phyloP scores from a whole-genome alignment of 2,329 filamentous ascomycete species.

The Fusarium sp. region DNA sequence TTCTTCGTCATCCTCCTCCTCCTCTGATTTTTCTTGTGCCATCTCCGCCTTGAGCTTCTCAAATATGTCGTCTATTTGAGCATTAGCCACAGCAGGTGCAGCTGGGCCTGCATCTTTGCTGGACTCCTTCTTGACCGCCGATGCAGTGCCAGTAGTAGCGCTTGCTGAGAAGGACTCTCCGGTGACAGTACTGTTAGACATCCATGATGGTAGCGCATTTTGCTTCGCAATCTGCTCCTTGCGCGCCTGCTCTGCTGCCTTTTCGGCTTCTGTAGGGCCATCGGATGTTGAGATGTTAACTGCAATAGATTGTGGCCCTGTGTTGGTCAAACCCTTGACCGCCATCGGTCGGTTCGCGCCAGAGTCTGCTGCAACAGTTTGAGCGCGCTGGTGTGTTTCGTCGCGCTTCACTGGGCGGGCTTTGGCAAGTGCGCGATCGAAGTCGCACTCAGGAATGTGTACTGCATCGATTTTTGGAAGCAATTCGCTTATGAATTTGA shows the following conservation, averaged over 20 bases:
- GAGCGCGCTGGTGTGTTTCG: slow-evolving; percentile 73
- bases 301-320: slow-evolving; percentile 75
- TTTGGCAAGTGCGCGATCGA: slow-evolving; percentile 74
- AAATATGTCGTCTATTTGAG: slow-evolving; percentile 76
- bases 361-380: slow-evolving; percentile 69
- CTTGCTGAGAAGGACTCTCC: slow-evolving; percentile 68
- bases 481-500: slow-evolving; percentile 81
- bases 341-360: slow-evolving; percentile 70
- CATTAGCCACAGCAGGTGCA: slow-evolving; percentile 62
- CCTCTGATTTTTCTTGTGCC: slow-evolving; percentile 52
- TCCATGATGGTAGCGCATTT: slow-evolving; percentile 79
- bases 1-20: slow-evolving; percentile 59
- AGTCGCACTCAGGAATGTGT: slow-evolving; percentile 79
- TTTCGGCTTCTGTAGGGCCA: slow-evolving; percentile 75
- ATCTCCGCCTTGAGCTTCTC: slow-evolving; percentile 73
- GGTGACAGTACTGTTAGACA: slow-evolving; percentile 76
- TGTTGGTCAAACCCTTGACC: slow-evolving; percentile 76
- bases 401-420: slow-evolving; percentile 75
- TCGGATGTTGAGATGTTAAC: slow-evolving; percentile 76
- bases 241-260: slow-evolving; percentile 71
- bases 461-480: slow-evolving; percentile 82
- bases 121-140: slow-evolving; percentile 55
- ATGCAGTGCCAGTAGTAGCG: slow-evolving; percentile 29
- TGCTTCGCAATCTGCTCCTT: slow-evolving; percentile 75
- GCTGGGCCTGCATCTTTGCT: slow-evolving; percentile 59